Evolutionary conservation across 2,329 filamentous ascomycete genomes (phyloP).

Genomic region (Phaeosphaeriaceae sp.): DNA sequence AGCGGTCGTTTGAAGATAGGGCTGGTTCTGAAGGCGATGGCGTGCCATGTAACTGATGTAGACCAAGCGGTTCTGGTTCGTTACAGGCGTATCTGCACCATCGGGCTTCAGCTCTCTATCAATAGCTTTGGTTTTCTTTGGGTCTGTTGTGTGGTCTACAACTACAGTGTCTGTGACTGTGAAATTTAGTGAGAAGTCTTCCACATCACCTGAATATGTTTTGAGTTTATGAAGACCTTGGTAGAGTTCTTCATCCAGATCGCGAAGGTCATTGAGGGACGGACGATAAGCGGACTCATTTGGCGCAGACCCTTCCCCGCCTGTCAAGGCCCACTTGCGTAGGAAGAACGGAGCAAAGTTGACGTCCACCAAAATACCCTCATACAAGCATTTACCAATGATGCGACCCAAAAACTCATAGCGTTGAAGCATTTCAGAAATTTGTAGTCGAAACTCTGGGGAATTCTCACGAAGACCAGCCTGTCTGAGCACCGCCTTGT

Average conservation of each 20-base stretch:
- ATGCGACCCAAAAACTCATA: constrained; percentile 94
- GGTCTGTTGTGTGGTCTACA: constrained; percentile 37
- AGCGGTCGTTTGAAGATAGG: constrained; percentile 78
- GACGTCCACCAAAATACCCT: constrained; percentile 92
- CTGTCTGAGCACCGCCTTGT: constrained; percentile 63
- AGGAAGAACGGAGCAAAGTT: constrained; percentile 95
- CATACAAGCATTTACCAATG: constrained; percentile 95
- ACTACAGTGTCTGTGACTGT: constrained; percentile 76
- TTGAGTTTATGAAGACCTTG: constrained; percentile 83
- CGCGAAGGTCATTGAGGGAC: constrained; percentile 92
- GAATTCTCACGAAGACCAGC: constrained; percentile 61
- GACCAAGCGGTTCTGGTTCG: constrained; percentile 89
- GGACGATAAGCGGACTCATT: constrained; percentile 79
- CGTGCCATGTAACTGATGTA: constrained; percentile 93
- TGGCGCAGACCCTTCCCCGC: constrained; percentile 66
- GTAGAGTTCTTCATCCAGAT: constrained; percentile 90
- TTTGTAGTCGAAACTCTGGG: constrained; percentile 62
- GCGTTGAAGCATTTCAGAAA: constrained; percentile 69
- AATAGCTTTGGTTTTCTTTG: constrained; percentile 62
- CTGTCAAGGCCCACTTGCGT: constrained; percentile 87
- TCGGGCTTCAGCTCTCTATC: constrained; percentile 78
- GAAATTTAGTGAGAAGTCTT: constrained; percentile 84
- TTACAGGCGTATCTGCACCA: constrained; percentile 79
- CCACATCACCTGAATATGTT: constrained; percentile 81
- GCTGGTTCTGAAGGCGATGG: constrained; percentile 83